Base-by-base conservation (phyloP, 2,329 filamentous ascomycete species). In the Onygena corvina region DNA sequence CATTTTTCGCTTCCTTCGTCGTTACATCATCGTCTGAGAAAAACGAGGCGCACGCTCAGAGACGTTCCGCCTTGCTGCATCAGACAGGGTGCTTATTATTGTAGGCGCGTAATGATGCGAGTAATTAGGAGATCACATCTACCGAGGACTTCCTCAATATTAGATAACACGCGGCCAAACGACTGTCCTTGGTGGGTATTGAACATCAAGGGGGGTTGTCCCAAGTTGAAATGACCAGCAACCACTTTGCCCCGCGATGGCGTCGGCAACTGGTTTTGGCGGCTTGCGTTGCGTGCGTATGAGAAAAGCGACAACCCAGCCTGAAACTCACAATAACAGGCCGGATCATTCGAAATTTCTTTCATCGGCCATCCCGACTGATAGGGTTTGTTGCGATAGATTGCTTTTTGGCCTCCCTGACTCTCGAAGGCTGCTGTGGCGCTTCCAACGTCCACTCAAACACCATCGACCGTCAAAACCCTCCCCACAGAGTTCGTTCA, bases 371-470 rank as follows among this genome's bases (percentile, higher is more conserved):
- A 29, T 25, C 11, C 36, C 36, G 36, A 42, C 21, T 5, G 36
- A 27, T 42, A 42, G 36, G 36, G 21, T 42, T 42, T 42, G 7
- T 42, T 27, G 6, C 25, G 34, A 36, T 18, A 36, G 12, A 42
- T 42, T 42, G 36, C 36, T 42, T 42, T 42, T 40, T 23, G 36
- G 36, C 9, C 34, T 11, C 25, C 36, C 14, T 20, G 16, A 6
- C 21, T 25, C 36, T 27, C 21, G 36, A 42, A 42, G 14, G 21
- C 21, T 12, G 7, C 12, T 42, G 36, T 42, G 36, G 36, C 36
- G 36, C 36, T 42, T 42, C 36, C 21, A 42, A 42, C 36, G 36
- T 23, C 21, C 36, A 29, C 27, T 42, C 36, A 42, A 25, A 42
- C 36, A 23, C 36, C 36, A 42, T 42, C 36, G 2, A 5, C 36